Base-by-base conservation (phyloP, 441 rosid species). In the Erodium texanum region DNA sequence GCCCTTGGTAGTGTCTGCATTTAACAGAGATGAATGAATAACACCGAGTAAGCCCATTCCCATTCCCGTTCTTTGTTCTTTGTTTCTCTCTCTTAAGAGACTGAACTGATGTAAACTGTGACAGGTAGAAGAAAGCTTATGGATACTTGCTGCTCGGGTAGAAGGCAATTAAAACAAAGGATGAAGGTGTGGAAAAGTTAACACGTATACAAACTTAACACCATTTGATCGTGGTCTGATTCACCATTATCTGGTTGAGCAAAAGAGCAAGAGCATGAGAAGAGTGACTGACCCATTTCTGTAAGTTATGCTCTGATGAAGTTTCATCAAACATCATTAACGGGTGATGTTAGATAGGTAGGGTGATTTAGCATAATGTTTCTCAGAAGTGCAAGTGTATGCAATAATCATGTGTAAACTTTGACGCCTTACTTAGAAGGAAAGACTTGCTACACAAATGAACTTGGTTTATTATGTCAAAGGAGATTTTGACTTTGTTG, bases 1-100 rank as follows among this genome's bases (percentile, higher is more conserved):
- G 16, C 52, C 7, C 63, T 59, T n/a, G n/a, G 27, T 24, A 22
- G 62, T 12, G 24, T 59, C 63, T 59, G 63, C 63, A 59, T 59
- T 58, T 22, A 24, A 20, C 27, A 22, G 8, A 59, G 63, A 59
- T 22, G 27, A 59, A 38, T 38, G 10, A 27, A 6, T 5, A 52
- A 22, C 63, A 9, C 62, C 24, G 4, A 20, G 62, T 58, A 58
- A 58, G 62, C 14, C 27, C 62, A 19, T 58, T 48, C 56, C 56
- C 56, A n/a, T 19, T 48, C 56, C 56, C 56, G 5, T 19, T 54
- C 61, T 54, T 54, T 9, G 24, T 58, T 58, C 24, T 11, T 58
- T 58, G 15, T 58, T 48, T 48, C 19, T 48, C 0, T 48, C n/a
- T 48, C 56, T 48, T 48, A 48, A 48, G 56, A 15, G 56, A 48